These are phyloP conservation scores for Pholiota conissans DNA, from an alignment of 768 basidiomycete species.

Conservation along the genomic window DNA sequence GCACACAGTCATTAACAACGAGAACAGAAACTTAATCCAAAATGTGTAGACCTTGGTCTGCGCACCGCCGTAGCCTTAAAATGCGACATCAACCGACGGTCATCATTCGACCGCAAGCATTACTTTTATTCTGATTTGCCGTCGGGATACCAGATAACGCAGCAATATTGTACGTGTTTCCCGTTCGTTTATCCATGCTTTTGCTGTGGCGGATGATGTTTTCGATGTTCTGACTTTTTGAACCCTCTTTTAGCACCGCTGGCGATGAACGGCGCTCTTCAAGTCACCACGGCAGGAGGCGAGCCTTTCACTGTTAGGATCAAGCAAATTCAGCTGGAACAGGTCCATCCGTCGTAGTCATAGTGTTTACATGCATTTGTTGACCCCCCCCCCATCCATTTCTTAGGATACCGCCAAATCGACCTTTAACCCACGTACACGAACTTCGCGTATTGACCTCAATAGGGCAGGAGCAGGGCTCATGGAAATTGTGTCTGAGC, in stretches of 20 bases:
- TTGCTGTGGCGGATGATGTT: background rate
- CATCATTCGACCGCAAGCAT: conserved; percentile 94
- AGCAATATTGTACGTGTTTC: conserved; percentile 74
- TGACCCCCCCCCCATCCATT: background rate
- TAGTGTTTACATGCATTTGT: background rate
- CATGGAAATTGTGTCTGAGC: conserved; percentile 95
- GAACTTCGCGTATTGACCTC: conserved; percentile 71
- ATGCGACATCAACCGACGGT: conserved; percentile 61
- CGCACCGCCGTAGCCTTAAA: conserved; percentile 80
- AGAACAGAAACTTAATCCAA: conserved; percentile 56
- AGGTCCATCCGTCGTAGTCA: conserved; percentile 48
- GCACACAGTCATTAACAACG: conserved; percentile 2
- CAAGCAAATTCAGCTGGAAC: conserved; percentile 94
- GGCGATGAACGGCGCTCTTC: conserved; percentile 59
- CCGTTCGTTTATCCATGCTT: background rate
- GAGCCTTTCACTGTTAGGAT: conserved; percentile 62
- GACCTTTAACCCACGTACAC: conserved; percentile 51
- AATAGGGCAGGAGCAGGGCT: conserved; percentile 89
- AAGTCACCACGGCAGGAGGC: conserved; percentile 43
- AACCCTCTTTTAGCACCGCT: conserved; percentile 61
- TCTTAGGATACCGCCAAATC: conserved; percentile 90
- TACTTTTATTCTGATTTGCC: conserved; percentile 98
- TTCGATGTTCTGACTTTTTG: conserved; percentile 1
- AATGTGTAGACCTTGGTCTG: conserved; percentile 77
- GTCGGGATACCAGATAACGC: conserved; percentile 95